Evolutionary conservation across 176 grass and related monocot species (phyloP), one percentile per base, ranked within the genome.

Genomic region (Luzula sylvatica): DNA sequence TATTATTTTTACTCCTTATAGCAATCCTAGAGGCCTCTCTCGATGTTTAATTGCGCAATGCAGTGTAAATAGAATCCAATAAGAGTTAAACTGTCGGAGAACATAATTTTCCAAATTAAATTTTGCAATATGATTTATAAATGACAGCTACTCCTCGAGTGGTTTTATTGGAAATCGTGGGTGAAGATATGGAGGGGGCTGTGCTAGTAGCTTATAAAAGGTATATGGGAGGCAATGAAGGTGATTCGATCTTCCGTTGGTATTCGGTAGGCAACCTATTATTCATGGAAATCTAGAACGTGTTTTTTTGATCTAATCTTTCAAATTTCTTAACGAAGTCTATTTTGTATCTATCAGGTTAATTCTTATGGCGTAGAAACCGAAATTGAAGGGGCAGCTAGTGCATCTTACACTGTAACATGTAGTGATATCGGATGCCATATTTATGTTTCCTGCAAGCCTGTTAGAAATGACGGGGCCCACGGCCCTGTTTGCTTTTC

Each of bases 221-320:
- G 75, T 95, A 95, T 68, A 88, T 83, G 90, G 90, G 90, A 50
- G 90, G 90, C 69, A 74, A 86, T 75, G 90, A 95, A 86, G 90
- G 90, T 32, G 57, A 95, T 22, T 79, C 84, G 35, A 55, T 89
- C 26, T 88, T 86, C 71, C 45, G 21, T 35, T 95, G 90, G 90
- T 53, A 82, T 59, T 58, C 82, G 80, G 90, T 95, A 72, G 48
- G 82, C 50, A 28, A 39, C 15, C 65, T 16, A 51, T 74, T 25
- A n/a, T 50, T 40, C 20, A 12, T 24, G 13, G 32, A 43, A 47
- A 41, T 38, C n/a, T n/a, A n/a, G n/a, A n/a, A n/a, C n/a, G n/a
- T n/a, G n/a, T n/a, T n/a, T n/a, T n/a, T n/a, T n/a, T n/a, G n/a
- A n/a, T n/a, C n/a, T n/a, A n/a, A n/a, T n/a, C n/a, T n/a, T n/a